Evolutionary conservation across 306 rosid genomes (phyloP), one percentile per base, ranked within the genome.

Genomic region (Delonix regia): DNA sequence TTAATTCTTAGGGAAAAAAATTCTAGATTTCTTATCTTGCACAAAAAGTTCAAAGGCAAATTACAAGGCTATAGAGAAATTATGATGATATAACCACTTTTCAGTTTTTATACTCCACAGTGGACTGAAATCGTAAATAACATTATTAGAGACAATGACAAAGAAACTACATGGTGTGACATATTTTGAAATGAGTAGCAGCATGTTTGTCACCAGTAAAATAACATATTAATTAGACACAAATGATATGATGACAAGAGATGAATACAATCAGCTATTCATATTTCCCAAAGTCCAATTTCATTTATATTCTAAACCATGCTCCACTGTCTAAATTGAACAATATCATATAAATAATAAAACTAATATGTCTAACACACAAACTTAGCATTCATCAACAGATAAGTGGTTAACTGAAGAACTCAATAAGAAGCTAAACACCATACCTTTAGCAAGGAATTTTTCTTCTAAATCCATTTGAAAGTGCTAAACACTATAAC

Each of bases 381-480:
- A 69, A 59, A 63, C 71, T 65, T 28, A 11, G 39, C 47, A 61
- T 64, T 77, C 48, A 77, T 53, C 47, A 80, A 81, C 49, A 27
- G 25, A 80, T 10, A 18, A 28, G 74, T 39, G 65, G 64, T 53
- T 53, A 5, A 19, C 13, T 33, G 44, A 12, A 64, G 67, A 41
- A 53, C 38, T 49, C 74, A 25, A 55, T 34, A 61, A 77, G 66
- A 59, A 72, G 49, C 77, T 48, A 78, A 74, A 71, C 56, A 62
- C 69, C 72, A 75, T 83, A 92, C 99, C 95, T 90, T 87, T 90
- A 41, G 85, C 79, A 47, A 77, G 82, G 68, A 89, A 83, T 57
- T 89, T 94, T 72, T 90, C 98, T 77, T 94, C 97, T 55, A 83
- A 69, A 79, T 87, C 91, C 97, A 94, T 90, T 76, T 61, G 76